Conservation (phyloP, 1,284 basidiomycete species). For the Mixia osmundae region DNA sequence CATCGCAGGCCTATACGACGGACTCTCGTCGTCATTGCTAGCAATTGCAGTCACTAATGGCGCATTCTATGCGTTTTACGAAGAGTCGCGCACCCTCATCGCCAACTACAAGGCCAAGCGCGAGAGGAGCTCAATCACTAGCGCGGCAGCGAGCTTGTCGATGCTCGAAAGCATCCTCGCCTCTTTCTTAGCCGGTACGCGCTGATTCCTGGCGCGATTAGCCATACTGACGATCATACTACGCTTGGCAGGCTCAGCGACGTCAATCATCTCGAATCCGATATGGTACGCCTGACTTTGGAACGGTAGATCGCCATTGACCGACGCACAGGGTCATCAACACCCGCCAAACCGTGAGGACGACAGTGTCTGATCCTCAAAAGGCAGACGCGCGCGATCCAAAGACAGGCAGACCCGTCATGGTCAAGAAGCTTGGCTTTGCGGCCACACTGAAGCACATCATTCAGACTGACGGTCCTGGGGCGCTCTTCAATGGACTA, state of each 20-base stretch:
- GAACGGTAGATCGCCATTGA: not conserved
- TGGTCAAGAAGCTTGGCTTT: slow-evolving; percentile 30
- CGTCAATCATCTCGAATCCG: slow-evolving; percentile 32
- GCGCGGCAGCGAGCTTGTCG: slow-evolving; percentile 45
- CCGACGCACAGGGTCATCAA: slow-evolving; percentile 25
- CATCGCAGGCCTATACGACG: slow-evolving; percentile 60
- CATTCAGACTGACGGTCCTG: slow-evolving; percentile 46
- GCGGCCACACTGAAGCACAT: slow-evolving; percentile 48
- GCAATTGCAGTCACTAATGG: slow-evolving; percentile 90
- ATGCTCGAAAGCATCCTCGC: slow-evolving; percentile 76
- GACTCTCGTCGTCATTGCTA: slow-evolving; percentile 59
- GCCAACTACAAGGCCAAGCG: slow-evolving; percentile 9
- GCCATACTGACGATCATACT: too few species aligned
- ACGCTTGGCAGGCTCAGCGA: slow-evolving; percentile 81
- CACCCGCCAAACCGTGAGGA: slow-evolving; percentile 43
- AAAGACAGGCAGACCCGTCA: slow-evolving; percentile 11
- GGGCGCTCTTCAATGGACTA: slow-evolving; percentile 82
- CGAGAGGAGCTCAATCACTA: slow-evolving; percentile 13
- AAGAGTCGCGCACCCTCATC: slow-evolving; percentile 1
- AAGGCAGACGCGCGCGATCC: slow-evolving; percentile 3
- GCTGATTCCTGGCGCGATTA: not conserved
- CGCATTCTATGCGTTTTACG: slow-evolving; percentile 14
- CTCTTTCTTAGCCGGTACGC: slow-evolving; percentile 26
- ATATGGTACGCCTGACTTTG: not conserved
- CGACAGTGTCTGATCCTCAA: slow-evolving; percentile 12